phyloP scores from a whole-genome alignment of 139 green algal species.

The Pleodorina starrii region DNA sequence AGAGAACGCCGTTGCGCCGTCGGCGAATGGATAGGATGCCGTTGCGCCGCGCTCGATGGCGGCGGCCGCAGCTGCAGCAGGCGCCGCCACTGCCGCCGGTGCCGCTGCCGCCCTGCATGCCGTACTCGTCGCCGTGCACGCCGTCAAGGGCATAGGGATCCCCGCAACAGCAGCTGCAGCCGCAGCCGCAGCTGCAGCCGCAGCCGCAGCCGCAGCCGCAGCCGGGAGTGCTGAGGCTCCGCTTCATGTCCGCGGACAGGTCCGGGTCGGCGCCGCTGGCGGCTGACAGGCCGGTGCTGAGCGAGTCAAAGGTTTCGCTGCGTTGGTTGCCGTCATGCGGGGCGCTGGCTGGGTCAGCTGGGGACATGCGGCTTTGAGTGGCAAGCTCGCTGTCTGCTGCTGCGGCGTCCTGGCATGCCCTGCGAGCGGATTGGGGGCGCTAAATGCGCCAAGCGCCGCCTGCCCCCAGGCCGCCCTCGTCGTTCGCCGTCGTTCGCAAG shows the following conservation, averaged over 20 bases:
- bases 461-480: too few relatives aligned
- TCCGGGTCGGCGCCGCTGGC: neutral
- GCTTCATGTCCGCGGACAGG: neutral
- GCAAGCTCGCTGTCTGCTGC: too few relatives aligned
- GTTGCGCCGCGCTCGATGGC: neutral
- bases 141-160: neutral
- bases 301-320: neutral
- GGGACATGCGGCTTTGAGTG: too few relatives aligned
- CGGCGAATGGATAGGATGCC: slow-evolving; percentile 17
- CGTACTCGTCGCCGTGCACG: neutral
- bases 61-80: neutral
- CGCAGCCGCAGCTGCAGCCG: neutral
- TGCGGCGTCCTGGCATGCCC: too few relatives aligned
- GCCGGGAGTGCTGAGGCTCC: neutral
- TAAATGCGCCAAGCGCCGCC: too few relatives aligned
- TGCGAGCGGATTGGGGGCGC: too few relatives aligned
- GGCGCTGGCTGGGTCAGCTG: neutral
- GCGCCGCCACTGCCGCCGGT: neutral
- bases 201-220: neutral
- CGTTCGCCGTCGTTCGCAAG: too few relatives aligned
- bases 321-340: neutral
- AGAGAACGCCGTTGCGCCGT: slow-evolving; percentile 4
- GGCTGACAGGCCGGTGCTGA: neutral
- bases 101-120: neutral
- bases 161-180: neutral